phyloP scores from a whole-genome alignment of 2,329 filamentous ascomycete species.

The Domatiomyces globalis region DNA sequence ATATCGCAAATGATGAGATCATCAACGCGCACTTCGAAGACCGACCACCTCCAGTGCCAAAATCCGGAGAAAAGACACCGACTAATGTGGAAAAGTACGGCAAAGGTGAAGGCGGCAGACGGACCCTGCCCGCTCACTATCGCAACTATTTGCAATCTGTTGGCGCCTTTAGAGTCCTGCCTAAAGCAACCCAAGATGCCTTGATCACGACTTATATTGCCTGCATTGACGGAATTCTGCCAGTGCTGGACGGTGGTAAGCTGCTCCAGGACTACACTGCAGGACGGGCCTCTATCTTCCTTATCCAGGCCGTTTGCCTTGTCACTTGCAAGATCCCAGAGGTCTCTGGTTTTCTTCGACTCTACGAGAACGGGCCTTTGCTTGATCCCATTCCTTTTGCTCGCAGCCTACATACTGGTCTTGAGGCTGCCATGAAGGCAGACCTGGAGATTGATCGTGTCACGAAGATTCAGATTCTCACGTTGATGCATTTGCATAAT shows the following conservation, averaged over 20 bases:
- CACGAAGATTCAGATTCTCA: slow-evolving; percentile 26
- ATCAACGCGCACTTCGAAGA: slow-evolving; percentile 2
- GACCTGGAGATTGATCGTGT: slow-evolving; percentile 25
- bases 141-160: slow-evolving; percentile 18
- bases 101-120: slow-evolving; percentile 14
- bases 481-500: slow-evolving; percentile 29
- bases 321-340: slow-evolving; percentile 26
- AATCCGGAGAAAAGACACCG: slow-evolving; percentile 15
- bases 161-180: slow-evolving; percentile 20
- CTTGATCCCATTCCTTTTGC: slow-evolving; percentile 26
- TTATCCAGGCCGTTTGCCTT: slow-evolving; percentile 28
- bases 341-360: slow-evolving; percentile 22
- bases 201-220: slow-evolving; percentile 25
- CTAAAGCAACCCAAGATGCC: slow-evolving; percentile 21
- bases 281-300: slow-evolving; percentile 22
- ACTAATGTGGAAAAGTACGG: slow-evolving; percentile 18
- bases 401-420: slow-evolving; percentile 25
- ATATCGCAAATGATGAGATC: neutral
- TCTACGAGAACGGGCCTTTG: slow-evolving; percentile 21
- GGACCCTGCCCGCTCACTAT: slow-evolving; percentile 17
- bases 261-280: slow-evolving; percentile 18
- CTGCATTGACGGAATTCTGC: slow-evolving; percentile 27
- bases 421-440: slow-evolving; percentile 26
- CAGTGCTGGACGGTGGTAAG: slow-evolving; percentile 23
- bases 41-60: slow-evolving; percentile 5